Evolutionary conservation across 2,329 filamentous ascomycete species (phyloP), one percentile per base, ranked within the genome.

Genomic region (Fusarium guadeloupense): DNA sequence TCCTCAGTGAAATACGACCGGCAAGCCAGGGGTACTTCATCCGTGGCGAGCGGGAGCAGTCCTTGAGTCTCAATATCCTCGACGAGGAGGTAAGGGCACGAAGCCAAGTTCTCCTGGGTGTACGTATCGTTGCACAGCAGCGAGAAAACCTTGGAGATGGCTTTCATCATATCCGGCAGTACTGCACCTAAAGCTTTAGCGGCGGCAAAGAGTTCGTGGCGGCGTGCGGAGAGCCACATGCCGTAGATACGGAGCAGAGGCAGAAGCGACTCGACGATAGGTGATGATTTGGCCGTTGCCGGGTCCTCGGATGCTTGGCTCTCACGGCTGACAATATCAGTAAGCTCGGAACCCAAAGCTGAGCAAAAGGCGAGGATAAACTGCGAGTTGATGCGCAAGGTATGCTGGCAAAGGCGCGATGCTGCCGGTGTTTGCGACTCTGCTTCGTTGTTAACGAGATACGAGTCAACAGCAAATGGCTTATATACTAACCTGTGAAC

Each of bases 351-450:
- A 61, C 89, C 81, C 30, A 96, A 80, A 23, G 89, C 79, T 46
- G 89, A 87, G 39, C 93, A 83, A 26, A 97, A 80, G 1, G 85
- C 84, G 51, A 88, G 85, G 68, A 96, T 89, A 9, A 89, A 92
- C 45, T 89, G 89, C 41, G 92, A 80, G 69, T 96, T 97, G 59
- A 96, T 85, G 20, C 88, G 84, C 38, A 96, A 80, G 55, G 91
- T 87, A 68, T 89, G 93, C 55, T 85, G 81, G 63, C 81, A 85
- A 9, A 84, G 83, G 28, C 77, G 78, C 12, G 80, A 80, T 26
- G 74, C 73, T 33, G 75, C 71, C 13, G 76, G 68, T 9, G 77
- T 81, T 73, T 80, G 82, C 53, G 82, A 77, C 59, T 81, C 81
- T 81, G 57, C 45, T 47, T n/a, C 69, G 49, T 66, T 65, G 51